A percentile compares a stretch with the other conserved stretches of the same genome.
phyloP scores from a whole-genome alignment of 2,329 filamentous ascomycete genomes.

The Aspergillus piperis region DNA sequence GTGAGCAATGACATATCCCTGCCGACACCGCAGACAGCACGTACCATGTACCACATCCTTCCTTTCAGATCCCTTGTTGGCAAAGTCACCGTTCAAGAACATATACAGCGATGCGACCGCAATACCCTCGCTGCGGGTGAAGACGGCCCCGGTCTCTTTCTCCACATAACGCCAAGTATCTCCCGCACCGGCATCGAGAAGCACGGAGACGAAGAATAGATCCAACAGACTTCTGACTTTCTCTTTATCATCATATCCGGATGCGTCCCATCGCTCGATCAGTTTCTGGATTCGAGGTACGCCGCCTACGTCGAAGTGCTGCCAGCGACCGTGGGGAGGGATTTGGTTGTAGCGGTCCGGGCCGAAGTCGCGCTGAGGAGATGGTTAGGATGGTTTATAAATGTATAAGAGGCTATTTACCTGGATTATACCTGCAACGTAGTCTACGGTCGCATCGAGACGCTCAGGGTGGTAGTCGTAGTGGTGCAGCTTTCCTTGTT shows the following conservation, averaged over 20 bases:
- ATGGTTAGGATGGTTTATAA: background rate
- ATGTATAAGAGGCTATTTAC: conserved; percentile 27
- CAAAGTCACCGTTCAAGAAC: conserved; percentile 49
- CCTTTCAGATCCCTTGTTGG: background rate
- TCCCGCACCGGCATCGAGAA: conserved; percentile 59
- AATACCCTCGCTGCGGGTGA: conserved; percentile 54
- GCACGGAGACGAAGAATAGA: conserved; percentile 62
- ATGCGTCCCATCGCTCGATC: conserved; percentile 49
- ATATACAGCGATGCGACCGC: conserved; percentile 55
- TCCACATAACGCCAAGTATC: conserved; percentile 53
- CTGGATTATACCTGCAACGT: conserved; percentile 47
- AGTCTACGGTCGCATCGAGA: conserved; percentile 45
- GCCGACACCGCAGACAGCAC: background rate
- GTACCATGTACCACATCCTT: conserved; percentile 15
- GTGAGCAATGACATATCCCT: background rate
- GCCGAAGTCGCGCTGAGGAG: conserved; percentile 52
- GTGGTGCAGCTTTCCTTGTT: conserved; percentile 42
- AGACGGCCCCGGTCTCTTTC: conserved; percentile 30
- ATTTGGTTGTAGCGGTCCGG: conserved; percentile 51
- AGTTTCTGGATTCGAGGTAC: conserved; percentile 52
- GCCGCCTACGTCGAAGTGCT: conserved; percentile 63
- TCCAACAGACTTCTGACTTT: conserved; percentile 59
- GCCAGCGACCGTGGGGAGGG: conserved; percentile 61
- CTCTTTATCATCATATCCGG: conserved; percentile 48
- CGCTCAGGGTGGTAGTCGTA: conserved; percentile 46